phyloP scores from a whole-genome alignment of 108 stramenopile genomes.

The Aurantiochytrium sp. region DNA sequence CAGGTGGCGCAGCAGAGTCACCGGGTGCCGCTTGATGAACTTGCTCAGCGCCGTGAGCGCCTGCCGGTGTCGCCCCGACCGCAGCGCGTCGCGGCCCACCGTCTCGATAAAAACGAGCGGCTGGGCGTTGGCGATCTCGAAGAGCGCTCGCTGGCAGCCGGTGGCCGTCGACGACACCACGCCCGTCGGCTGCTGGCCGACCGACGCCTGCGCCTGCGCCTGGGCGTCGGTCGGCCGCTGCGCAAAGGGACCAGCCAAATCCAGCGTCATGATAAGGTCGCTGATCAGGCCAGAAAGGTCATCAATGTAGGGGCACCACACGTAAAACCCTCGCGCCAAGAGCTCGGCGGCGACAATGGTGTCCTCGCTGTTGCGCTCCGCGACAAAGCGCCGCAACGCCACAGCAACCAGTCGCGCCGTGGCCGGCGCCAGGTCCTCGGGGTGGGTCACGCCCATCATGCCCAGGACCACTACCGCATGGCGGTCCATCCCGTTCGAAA shows the following conservation, averaged over 20 bases:
- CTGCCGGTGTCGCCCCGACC: neutral
- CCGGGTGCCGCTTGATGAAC: neutral
- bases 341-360: neutral
- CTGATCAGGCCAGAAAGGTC: neutral
- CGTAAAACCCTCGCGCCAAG: slow-evolving; percentile 17
- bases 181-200: no score
- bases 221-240: no score
- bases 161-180: neutral
- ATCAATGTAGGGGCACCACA: slow-evolving; percentile 2
- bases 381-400: neutral
- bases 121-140: neutral
- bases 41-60: neutral
- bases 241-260: neutral
- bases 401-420: neutral
- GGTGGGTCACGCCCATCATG: neutral
- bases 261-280: neutral
- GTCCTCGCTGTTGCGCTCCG: neutral
- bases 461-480: slow-evolving; percentile 20
- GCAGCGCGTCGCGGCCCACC: neutral
- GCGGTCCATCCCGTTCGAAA: neutral
- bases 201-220: no score
- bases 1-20: neutral
- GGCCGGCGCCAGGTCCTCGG: slow-evolving; percentile 1
- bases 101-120: neutral
- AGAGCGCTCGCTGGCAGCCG: neutral